These are phyloP conservation scores for Puccinia brachypodii DNA, from an alignment of 1,284 basidiomycete genomes.

Conservation along the genomic window DNA sequence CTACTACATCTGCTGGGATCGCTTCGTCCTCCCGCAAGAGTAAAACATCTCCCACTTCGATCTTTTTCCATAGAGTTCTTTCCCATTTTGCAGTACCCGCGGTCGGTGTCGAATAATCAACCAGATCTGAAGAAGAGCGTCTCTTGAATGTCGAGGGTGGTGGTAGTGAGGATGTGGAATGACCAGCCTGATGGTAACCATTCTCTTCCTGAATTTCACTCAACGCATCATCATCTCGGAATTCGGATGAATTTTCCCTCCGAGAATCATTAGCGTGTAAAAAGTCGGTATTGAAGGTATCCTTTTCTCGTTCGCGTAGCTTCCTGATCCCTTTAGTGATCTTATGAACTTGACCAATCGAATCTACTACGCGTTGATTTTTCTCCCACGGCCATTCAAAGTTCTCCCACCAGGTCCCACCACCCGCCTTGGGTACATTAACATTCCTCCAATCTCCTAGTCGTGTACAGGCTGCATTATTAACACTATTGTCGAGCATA, in stretches of 20 bases:
- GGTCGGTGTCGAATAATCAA: slow-evolving; percentile 72
- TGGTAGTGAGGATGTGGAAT: background rate
- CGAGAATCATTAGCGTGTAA: slow-evolving; percentile 60
- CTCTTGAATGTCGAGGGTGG: slow-evolving; percentile 28
- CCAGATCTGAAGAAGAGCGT: slow-evolving; percentile 51
- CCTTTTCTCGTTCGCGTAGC: slow-evolving; percentile 77
- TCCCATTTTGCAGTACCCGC: slow-evolving; percentile 83
- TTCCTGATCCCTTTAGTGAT: slow-evolving; percentile 82
- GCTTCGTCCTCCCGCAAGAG: slow-evolving; percentile 89
- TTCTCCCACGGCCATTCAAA: slow-evolving; percentile 51
- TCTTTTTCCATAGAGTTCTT: slow-evolving; percentile 95
- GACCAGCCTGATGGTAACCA: slow-evolving; percentile 65
- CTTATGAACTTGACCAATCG: slow-evolving; percentile 55
- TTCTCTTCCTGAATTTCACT: slow-evolving; percentile 60
- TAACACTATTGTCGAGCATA: slow-evolving; percentile 82
- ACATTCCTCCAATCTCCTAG: slow-evolving; percentile 85
- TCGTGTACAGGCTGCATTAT: slow-evolving; percentile 81
- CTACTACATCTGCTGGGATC: slow-evolving; percentile 89
- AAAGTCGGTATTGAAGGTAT: slow-evolving; percentile 61
- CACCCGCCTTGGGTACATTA: slow-evolving; percentile 67
- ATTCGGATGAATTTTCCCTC: slow-evolving; percentile 38
- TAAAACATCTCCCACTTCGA: slow-evolving; percentile 95
- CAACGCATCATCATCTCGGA: slow-evolving; percentile 50
- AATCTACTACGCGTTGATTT: slow-evolving; percentile 49
- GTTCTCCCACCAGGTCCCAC: slow-evolving; percentile 50